Evolutionary conservation across 352 stramenopile genomes (phyloP).

Genomic region (Thraustochytrium sp.): DNA sequence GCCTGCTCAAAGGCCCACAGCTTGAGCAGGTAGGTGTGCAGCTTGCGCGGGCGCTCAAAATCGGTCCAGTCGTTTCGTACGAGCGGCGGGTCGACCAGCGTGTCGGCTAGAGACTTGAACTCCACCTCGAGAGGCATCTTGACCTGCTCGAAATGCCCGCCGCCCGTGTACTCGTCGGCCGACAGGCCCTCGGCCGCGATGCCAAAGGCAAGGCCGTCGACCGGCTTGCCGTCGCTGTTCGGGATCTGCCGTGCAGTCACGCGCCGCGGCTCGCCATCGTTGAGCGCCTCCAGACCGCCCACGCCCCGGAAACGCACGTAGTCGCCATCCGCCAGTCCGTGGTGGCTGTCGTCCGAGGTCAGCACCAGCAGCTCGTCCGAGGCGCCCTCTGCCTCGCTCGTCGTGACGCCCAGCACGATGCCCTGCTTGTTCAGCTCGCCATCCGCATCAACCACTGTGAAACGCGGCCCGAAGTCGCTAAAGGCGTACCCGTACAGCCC

Average conservation of each 20-base stretch:
- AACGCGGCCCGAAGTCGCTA: slow-evolving; percentile 54
- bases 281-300: neutral
- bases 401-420: slow-evolving; percentile 8
- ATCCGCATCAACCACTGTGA: slow-evolving; percentile 52
- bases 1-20: slow-evolving; percentile 72
- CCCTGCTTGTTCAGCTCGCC: slow-evolving; percentile 49
- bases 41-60: neutral
- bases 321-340: slow-evolving; percentile 35
- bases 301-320: neutral
- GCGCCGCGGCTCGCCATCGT: slow-evolving; percentile 28
- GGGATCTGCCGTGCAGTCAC: neutral
- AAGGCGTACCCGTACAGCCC: slow-evolving; percentile 54
- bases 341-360: neutral
- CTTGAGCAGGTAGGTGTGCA: slow-evolving; percentile 46
- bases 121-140: slow-evolving; percentile 85
- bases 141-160: slow-evolving; percentile 66
- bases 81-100: slow-evolving; percentile 35
- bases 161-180: slow-evolving; percentile 60
- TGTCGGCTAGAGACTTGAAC: slow-evolving; percentile 80
- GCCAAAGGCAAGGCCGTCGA: slow-evolving; percentile 36
- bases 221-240: neutral
- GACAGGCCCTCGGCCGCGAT: slow-evolving; percentile 79
- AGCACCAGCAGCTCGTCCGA: neutral
- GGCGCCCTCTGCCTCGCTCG: neutral
- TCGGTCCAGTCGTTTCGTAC: slow-evolving; percentile 11